A percentile compares a stretch with the other conserved stretches of the same genome.
phyloP scores from a whole-genome alignment of 345 rosid species.

The Geranium brycei region DNA sequence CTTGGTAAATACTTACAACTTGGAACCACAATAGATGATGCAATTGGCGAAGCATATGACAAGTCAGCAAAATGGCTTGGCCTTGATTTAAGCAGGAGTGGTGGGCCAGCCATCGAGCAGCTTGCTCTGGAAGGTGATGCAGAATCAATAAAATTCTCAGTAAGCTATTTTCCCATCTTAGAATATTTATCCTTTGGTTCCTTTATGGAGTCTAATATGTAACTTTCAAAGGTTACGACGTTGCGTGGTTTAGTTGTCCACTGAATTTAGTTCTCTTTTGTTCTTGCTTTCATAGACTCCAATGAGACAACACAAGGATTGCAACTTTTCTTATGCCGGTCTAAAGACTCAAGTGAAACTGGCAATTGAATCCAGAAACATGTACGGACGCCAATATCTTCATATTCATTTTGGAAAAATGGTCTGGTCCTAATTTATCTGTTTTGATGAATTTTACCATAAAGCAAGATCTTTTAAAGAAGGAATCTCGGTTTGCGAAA shows the following conservation, averaged over 20 bases:
- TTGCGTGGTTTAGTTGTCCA: too few relatives aligned
- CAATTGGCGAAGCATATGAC: constrained; percentile 92
- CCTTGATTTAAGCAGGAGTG: constrained; percentile 81
- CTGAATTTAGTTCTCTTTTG: background rate
- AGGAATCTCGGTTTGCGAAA: too few relatives aligned
- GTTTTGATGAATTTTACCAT: too few relatives aligned
- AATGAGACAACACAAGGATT: constrained; percentile 81
- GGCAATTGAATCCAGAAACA: constrained; percentile 74
- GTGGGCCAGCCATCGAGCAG: constrained; percentile 92
- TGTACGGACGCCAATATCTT: constrained; percentile 28
- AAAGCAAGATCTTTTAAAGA: too few relatives aligned
- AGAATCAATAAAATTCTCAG: constrained; percentile 58
- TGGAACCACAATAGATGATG: constrained; percentile 91
- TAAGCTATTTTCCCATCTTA: constrained; percentile 9
- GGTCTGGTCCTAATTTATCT: too few relatives aligned
- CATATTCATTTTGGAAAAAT: too few relatives aligned
- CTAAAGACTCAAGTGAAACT: constrained; percentile 89
- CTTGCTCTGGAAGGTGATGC: constrained; percentile 85
- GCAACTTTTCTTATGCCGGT: constrained; percentile 94
- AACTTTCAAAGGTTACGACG: too few relatives aligned
- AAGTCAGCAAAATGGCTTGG: constrained; percentile 96
- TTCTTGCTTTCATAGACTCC: constrained; percentile 40
- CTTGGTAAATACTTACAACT: constrained; percentile 88
- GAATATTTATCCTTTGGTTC: too few relatives aligned
- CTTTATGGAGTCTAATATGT: too few relatives aligned